Percentiles rank a stretch among this genome's conserved stretches.
phyloP scores from a whole-genome alignment of 208 protist genomes.

The Trypanosoma rangeli region DNA sequence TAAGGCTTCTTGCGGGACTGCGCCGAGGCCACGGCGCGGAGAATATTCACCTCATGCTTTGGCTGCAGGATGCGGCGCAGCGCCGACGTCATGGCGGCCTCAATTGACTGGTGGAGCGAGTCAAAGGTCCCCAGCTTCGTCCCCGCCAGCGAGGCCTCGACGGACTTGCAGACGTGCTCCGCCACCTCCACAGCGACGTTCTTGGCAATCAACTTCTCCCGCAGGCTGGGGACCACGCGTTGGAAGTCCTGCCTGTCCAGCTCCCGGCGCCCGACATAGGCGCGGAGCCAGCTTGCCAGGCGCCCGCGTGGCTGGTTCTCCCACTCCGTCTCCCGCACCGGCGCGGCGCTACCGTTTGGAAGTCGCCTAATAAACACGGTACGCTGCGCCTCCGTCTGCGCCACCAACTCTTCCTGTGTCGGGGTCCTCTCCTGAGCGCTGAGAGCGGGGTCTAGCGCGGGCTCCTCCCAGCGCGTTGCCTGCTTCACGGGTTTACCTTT shows the following conservation, averaged over 20 bases:
- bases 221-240: constrained; percentile 89
- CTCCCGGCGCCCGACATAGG: constrained; percentile 67
- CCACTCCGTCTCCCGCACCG: constrained; percentile 82
- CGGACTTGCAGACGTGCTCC: constrained; percentile 94
- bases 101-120: constrained; percentile 78
- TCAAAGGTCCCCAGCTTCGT: constrained; percentile 93
- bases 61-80: constrained; percentile 97
- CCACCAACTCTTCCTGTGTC: constrained; percentile 70
- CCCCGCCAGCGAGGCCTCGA: constrained; percentile 89
- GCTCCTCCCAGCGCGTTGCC: constrained; percentile 62
- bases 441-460: constrained; percentile 36
- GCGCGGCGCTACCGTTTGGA: constrained; percentile 57
- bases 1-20: constrained; percentile 90
- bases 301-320: constrained; percentile 66
- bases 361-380: constrained; percentile 76
- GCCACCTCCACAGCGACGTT: constrained; percentile 98
- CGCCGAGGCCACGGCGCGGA: constrained; percentile 86
- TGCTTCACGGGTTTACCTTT: constrained; percentile 56
- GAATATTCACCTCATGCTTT: constrained; percentile 94
- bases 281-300: constrained; percentile 75
- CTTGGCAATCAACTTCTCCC: constrained; percentile 95
- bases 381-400: constrained; percentile 64
- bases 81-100: constrained; percentile 82
- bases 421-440: constrained; percentile 37
- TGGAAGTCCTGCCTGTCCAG: constrained; percentile 89